Conservation (phyloP, 1,284 basidiomycete species). For the Phellinidium pouzarii region DNA sequence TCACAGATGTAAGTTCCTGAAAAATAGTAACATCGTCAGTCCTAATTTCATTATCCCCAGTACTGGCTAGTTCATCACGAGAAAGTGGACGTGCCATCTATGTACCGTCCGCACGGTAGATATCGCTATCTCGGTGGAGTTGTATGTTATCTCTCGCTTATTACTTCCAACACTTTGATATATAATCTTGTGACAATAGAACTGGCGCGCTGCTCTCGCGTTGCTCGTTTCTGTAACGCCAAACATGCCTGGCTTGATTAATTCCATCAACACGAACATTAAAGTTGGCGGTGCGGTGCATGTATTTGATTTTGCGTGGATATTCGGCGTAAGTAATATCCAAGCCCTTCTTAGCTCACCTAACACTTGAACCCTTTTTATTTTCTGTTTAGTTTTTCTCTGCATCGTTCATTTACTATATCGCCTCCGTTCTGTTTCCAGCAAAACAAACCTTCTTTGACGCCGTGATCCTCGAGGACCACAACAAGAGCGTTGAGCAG, state of each 20-base stretch:
- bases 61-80: conserved; percentile 61
- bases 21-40: background rate
- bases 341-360: background rate
- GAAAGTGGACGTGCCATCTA: conserved; percentile 60
- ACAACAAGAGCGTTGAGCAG: conserved; percentile 8
- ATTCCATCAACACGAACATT: conserved; percentile 55
- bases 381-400: conserved; percentile 32
- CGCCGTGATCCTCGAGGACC: conserved; percentile 30
- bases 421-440: conserved; percentile 48
- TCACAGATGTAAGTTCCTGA: conserved; percentile 51
- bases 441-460: conserved; percentile 53
- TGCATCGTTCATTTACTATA: conserved; percentile 40
- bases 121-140: conserved; percentile 61
- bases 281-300: conserved; percentile 43
- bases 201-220: conserved; percentile 65
- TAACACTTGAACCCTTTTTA: background rate
- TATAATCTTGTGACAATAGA: conserved; percentile 34
- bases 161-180: conserved; percentile 1
- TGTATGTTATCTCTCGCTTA: conserved; percentile 33
- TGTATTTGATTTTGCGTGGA: conserved; percentile 63
- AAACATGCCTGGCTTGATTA: conserved; percentile 61
- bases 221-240: conserved; percentile 57
- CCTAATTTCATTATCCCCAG: conserved; percentile 27
- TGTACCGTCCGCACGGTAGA: conserved; percentile 61
- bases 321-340: conserved; percentile 52